Evolutionary conservation across 2,329 filamentous ascomycete species (phyloP), one percentile per base, ranked within the genome.

Genomic region (Colletotrichum sp.): DNA sequence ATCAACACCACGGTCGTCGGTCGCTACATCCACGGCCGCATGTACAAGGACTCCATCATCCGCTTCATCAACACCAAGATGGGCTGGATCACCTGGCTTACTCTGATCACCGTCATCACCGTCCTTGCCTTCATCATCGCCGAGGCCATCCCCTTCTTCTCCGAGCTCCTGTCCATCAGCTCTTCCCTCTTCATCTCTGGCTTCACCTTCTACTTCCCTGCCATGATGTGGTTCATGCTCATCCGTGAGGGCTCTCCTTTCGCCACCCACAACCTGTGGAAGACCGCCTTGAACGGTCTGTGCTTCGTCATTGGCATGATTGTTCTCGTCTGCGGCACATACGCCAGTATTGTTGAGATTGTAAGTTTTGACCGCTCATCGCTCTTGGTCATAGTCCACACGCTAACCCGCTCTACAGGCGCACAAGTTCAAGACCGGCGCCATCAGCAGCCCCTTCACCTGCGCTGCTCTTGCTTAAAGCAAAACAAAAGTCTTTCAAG

Each of bases 71-170:
- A 89, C 83, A 89, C 87, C 7, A 81, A 82, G 63, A 86, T 82
- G 83, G 87, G 87, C 3, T 89, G 87, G 87, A 79, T 82, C 28
- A 86, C 84, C 5, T 95, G 94, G 94, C 80, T 92, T 16, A 85
- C 74, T 4, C 90, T 95, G 13, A 89, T 92, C 32, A 83, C 88
- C 1, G 78, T 82, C 64, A 82, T 93, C 59, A 95, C 93, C 86
- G 68, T 93, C 13, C 69, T 94, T 14, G 92, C 92, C 6, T 96
- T 92, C 89, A 82, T 95, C 78, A 92, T 96, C 78, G 93, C 94
- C 16, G 91, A 94, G 80, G 90, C 92, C 1, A 93, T 96, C 60
- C 94, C 94, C 4, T 92, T 93, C 82, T 96, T 96, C 86, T 91
- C 90, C 77, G 88, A 93, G 66, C 86, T 96, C 60, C 85, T 96